phyloP scores from a whole-genome alignment of 2,329 filamentous ascomycete species.

The Beauveria caledonica region DNA sequence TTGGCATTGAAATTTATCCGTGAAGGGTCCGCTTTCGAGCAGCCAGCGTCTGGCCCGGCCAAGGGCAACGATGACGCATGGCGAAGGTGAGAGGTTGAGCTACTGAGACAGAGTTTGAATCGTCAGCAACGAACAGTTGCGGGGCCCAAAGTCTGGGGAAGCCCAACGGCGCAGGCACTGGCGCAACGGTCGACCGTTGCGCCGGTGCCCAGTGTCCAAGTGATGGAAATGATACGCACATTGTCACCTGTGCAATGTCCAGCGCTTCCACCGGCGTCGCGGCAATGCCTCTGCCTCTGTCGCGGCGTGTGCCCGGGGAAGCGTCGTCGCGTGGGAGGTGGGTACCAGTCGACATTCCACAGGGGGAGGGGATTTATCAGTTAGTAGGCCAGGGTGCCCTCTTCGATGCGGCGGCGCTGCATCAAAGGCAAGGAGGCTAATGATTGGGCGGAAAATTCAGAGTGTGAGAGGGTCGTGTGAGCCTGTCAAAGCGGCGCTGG shows the following conservation, averaged over 20 bases:
- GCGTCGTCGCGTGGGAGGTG: slow-evolving; percentile 12
- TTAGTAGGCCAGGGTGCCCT: background rate
- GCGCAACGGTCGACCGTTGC: background rate
- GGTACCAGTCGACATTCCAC: slow-evolving; percentile 2
- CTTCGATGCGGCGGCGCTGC: background rate
- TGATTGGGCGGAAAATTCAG: background rate
- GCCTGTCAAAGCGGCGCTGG: background rate
- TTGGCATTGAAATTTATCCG: slow-evolving; percentile 36
- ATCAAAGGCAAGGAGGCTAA: background rate
- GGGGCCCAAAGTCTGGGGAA: slow-evolving; percentile 6
- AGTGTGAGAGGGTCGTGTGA: background rate
- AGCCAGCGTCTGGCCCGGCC: slow-evolving; percentile 32
- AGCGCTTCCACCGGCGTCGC: background rate
- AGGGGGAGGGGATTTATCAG: background rate
- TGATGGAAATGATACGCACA: background rate
- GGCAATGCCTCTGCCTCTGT: background rate
- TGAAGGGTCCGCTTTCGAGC: slow-evolving; percentile 22
- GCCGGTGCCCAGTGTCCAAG: no score
- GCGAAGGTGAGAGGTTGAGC: slow-evolving; percentile 15
- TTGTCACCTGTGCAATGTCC: slow-evolving; percentile 2
- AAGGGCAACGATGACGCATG: slow-evolving; percentile 23
- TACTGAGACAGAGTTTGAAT: slow-evolving; percentile 17
- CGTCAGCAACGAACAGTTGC: background rate
- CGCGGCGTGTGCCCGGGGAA: slow-evolving; percentile 2
- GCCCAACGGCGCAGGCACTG: background rate